Evolutionary conservation across 257 asterid genomes (phyloP), one percentile per base, ranked within the genome.

Genomic region (Leonotis leonurus): DNA sequence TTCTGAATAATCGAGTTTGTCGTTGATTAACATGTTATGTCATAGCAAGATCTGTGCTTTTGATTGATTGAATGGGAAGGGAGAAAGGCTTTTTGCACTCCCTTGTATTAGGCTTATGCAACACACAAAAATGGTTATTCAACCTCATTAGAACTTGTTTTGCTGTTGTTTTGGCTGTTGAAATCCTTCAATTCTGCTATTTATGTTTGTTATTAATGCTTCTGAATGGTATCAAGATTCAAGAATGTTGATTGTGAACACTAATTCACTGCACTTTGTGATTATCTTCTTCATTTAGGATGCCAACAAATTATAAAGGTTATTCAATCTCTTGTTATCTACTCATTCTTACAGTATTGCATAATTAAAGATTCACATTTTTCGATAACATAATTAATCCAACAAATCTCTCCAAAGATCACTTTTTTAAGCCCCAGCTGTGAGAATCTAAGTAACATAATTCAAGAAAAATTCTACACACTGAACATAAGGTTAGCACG

Each of bases 51-150:
- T n/a, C n/a, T 27, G 59, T 56, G 2, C 24, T 35, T 30, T 40
- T 48, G 57, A 48, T 57, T 60, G 27, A 10, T 65, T 69, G 54
- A 39, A 51, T 35, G 33, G 13, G 57, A 53, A 30, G 44, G 56
- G 68, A 51, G 18, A 58, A 56, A 71, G 60, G 65, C 65, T 50
- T 35, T 39, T 35, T 39, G 56, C 51, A 9, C 43, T 18, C 60
- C 56, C 54, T 71, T 36, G 39, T 36, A 54, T 62, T 75, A 24
- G 33, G 58, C 13, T 49, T 45, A 20, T 57, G 72, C 60, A 17
- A 22, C 9, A 36, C 14, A 49, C 57, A n/a, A n/a, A n/a, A n/a
- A n/a, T n/a, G n/a, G n/a, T n/a, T n/a, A n/a, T n/a, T 33, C 58
- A 71, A 21, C 26, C 33, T 57, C 14, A 18, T 56, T 12, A 11